Conservation (phyloP, 2,329 filamentous ascomycete species). For the Aspergillus ustus region DNA sequence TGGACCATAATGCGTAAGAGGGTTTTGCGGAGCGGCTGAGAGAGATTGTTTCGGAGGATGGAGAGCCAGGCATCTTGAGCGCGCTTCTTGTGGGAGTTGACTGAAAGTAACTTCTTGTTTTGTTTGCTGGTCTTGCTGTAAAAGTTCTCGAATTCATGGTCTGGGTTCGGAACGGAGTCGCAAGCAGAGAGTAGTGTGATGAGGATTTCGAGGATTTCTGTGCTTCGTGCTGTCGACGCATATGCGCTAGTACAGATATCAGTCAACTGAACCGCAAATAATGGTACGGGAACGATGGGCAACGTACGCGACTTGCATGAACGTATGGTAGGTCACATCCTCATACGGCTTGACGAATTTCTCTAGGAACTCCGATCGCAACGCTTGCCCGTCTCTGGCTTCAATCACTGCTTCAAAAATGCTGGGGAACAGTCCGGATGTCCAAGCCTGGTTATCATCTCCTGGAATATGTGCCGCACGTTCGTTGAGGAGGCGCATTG, state of each 20-base stretch:
- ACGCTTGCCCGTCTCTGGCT: conserved; percentile 59
- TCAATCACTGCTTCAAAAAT: conserved; percentile 68
- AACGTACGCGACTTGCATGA: conserved; percentile 72
- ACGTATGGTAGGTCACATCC: conserved; percentile 83
- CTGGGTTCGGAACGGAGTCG: conserved; percentile 66
- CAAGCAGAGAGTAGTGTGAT: conserved; percentile 54
- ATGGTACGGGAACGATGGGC: background rate
- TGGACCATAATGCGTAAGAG: conserved; percentile 76
- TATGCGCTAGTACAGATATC: conserved; percentile 36
- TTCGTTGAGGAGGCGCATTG: conserved; percentile 83
- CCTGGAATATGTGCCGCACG: conserved; percentile 68
- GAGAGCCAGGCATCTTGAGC: conserved; percentile 88
- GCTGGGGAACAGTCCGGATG: conserved; percentile 66
- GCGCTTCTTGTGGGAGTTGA: conserved; percentile 73
- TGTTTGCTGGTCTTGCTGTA: conserved; percentile 61
- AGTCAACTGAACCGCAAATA: background rate
- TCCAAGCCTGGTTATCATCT: conserved; percentile 70
- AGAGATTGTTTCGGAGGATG: conserved; percentile 68
- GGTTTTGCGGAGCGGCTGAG: conserved; percentile 75
- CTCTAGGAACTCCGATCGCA: conserved; percentile 74
- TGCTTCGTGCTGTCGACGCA: conserved; percentile 30
- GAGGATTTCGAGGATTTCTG: conserved; percentile 40
- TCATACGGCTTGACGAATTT: conserved; percentile 80
- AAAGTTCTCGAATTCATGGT: conserved; percentile 43
- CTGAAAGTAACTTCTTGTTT: conserved; percentile 69